phyloP scores from a whole-genome alignment of 2,329 filamentous ascomycete genomes.

The Pseudogymnoascus sp. region DNA sequence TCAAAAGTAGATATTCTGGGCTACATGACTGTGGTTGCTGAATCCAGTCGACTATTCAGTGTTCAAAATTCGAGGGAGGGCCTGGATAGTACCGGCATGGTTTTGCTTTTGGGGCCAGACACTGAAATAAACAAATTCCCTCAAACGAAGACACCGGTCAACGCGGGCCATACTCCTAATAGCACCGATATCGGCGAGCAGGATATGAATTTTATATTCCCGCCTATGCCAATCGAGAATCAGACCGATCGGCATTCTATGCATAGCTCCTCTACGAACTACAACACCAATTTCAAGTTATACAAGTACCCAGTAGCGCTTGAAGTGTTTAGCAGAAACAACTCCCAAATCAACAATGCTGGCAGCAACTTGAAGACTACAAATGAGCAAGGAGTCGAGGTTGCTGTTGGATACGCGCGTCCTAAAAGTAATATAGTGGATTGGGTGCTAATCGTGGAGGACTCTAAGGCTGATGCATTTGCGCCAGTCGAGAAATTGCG shows the following conservation, averaged over 20 bases:
- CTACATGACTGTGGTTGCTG: slow-evolving; percentile 74
- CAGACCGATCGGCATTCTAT: slow-evolving; percentile 40
- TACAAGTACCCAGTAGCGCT: slow-evolving; percentile 54
- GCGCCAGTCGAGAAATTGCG: slow-evolving; percentile 65
- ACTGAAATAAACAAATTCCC: slow-evolving; percentile 58
- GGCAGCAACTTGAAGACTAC: slow-evolving; percentile 57
- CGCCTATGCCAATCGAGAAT: slow-evolving; percentile 36
- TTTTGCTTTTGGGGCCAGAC: slow-evolving; percentile 61
- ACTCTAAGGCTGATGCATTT: slow-evolving; percentile 65
- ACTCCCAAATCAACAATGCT: slow-evolving; percentile 50
- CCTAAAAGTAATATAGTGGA: slow-evolving; percentile 60
- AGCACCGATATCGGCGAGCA: slow-evolving; percentile 33
- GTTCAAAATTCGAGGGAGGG: slow-evolving; percentile 59
- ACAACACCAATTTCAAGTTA: slow-evolving; percentile 44
- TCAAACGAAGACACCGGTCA: slow-evolving; percentile 36
- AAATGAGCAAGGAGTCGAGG: slow-evolving; percentile 61
- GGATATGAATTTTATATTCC: slow-evolving; percentile 51
- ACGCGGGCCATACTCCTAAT: slow-evolving; percentile 35
- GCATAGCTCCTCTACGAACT: slow-evolving; percentile 30
- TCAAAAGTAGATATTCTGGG: slow-evolving; percentile 58
- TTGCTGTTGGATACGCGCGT: slow-evolving; percentile 74
- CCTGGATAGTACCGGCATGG: slow-evolving; percentile 58
- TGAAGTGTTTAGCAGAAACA: slow-evolving; percentile 46
- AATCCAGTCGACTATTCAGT: slow-evolving; percentile 53
- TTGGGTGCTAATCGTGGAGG: slow-evolving; percentile 78